A percentile compares a stretch with the other conserved stretches of the same genome.
phyloP scores from a whole-genome alignment of 1,284 basidiomycete genomes.

The Microbotryomycetes sp. region DNA sequence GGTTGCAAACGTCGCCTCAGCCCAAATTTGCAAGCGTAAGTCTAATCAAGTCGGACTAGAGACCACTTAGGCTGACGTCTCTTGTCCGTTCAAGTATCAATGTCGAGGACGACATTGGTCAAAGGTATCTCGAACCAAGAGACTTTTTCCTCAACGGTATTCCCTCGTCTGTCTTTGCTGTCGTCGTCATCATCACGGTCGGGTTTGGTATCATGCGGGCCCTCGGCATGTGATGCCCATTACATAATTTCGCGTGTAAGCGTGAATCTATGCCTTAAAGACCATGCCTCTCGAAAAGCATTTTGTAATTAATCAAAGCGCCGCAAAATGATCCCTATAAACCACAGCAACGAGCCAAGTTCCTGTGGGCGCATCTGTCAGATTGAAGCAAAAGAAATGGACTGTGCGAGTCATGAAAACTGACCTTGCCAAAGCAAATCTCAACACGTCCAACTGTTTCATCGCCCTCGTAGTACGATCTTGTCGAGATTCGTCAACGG shows the following conservation, averaged over 20 bases:
- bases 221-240: constrained; percentile 50
- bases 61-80: too few relatives aligned
- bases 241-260: too few relatives aligned
- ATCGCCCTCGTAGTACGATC: constrained; percentile 32
- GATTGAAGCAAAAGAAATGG: too few relatives aligned
- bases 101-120: constrained; percentile 90
- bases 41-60: too few relatives aligned
- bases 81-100: constrained; percentile 47
- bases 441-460: constrained; percentile 44
- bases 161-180: constrained; percentile 79
- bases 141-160: constrained; percentile 94
- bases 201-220: constrained; percentile 68
- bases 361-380: too few relatives aligned
- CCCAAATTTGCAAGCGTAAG: constrained; percentile 11
- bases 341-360: too few relatives aligned
- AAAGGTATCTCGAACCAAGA: constrained; percentile 70
- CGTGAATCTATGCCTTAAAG: too few relatives aligned
- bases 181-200: constrained; percentile 67
- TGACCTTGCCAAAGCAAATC: constrained; percentile 41
- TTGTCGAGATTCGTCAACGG: background rate
- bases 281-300: too few relatives aligned
- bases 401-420: too few relatives aligned
- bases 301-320: too few relatives aligned
- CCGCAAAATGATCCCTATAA: too few relatives aligned
- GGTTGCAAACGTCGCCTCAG: constrained; percentile 52